Percentiles rank a stretch among this genome's conserved stretches.
These are phyloP conservation scores for Umbelopsis sp. DNA, from an alignment of 371 early-diverging fungal genomes.

Conservation along the genomic window DNA sequence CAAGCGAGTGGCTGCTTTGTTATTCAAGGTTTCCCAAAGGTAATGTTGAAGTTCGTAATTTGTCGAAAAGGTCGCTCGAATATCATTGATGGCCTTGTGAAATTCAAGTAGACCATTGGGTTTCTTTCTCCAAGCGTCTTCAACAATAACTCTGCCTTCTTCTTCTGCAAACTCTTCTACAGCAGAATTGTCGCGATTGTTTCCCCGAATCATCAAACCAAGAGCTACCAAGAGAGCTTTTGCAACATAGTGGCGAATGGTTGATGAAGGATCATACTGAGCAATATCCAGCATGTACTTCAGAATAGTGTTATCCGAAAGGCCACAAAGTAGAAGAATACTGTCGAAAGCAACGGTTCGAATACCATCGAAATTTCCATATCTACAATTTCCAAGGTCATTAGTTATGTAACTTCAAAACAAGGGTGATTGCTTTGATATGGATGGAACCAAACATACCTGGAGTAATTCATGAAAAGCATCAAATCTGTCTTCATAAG, in stretches of 20 bases:
- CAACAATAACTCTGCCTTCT: constrained; percentile 43
- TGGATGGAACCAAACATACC: constrained; percentile 22
- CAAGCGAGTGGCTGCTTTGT: constrained; percentile 27
- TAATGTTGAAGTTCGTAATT: constrained; percentile 39
- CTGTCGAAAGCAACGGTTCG: constrained; percentile 70
- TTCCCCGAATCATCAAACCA: constrained; percentile 53
- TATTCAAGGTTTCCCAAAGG: constrained; percentile 39
- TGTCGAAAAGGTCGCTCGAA: constrained; percentile 28
- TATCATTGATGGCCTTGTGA: constrained; percentile 2
- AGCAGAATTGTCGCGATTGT: constrained; percentile 23
- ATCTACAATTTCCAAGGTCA: constrained; percentile 33
- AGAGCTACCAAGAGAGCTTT: constrained; percentile 52
- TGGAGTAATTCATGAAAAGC: constrained; percentile 65
- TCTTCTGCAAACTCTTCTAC: constrained; percentile 55
- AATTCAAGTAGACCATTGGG: constrained; percentile 8
- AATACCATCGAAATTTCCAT: constrained; percentile 67
- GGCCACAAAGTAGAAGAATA: constrained; percentile 63
- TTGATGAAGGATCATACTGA: constrained; percentile 60
- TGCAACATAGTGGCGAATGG: constrained; percentile 56
- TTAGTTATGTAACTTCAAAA: not conserved
- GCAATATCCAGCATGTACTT: constrained; percentile 62
- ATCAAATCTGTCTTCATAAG: constrained; percentile 67
- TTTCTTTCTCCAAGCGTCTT: constrained; percentile 30
- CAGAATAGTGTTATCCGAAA: constrained; percentile 46
- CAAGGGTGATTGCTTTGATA: too few relatives aligned